These are phyloP conservation scores for Nepenthes mirabilis DNA, from an alignment of 148 eudicot species.

Conservation along the genomic window DNA sequence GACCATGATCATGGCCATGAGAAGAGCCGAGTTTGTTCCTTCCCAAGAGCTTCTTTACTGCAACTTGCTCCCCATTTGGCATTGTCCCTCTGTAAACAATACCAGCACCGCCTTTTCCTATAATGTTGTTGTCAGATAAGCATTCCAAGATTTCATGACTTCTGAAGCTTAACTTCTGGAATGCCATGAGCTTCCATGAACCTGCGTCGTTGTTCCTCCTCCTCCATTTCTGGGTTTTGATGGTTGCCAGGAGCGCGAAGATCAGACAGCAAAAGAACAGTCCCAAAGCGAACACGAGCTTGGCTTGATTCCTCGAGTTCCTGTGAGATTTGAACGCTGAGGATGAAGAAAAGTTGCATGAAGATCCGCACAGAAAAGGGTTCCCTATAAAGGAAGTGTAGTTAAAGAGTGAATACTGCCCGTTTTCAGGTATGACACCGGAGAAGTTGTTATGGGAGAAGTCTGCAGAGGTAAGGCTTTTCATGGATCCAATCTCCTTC, in stretches of 20 bases:
- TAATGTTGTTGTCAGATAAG: conserved; percentile 38
- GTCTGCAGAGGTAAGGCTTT: conserved; percentile 51
- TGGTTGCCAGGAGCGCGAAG: conserved; percentile 27
- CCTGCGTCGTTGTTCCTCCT: conserved; percentile 10
- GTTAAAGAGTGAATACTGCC: conserved; percentile 35
- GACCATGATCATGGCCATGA: conserved; percentile 38
- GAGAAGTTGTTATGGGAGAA: conserved; percentile 46
- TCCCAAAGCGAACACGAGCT: conserved; percentile 25
- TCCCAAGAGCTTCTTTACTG: conserved; percentile 39
- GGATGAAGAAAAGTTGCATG: conserved; percentile 2
- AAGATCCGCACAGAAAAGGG: conserved; percentile 29
- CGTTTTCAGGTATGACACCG: conserved; percentile 35
- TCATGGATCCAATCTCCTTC: conserved; percentile 37
- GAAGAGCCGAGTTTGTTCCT: conserved; percentile 21
- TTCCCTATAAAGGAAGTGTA: conserved; percentile 28
- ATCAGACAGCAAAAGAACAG: conserved; percentile 17
- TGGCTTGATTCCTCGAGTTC: conserved; percentile 15
- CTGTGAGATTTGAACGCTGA: not conserved
- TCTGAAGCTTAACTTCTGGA: conserved; percentile 39
- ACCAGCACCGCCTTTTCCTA: conserved; percentile 59
- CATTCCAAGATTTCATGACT: conserved; percentile 33
- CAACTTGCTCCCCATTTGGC: conserved; percentile 49
- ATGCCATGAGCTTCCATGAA: conserved; percentile 45
- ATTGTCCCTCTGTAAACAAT: conserved; percentile 39
- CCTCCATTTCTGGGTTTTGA: conserved; percentile 22